A percentile compares a stretch with the other conserved stretches of the same genome.
These are phyloP conservation scores for Xylariaceae sp. DNA, from an alignment of 2,329 filamentous ascomycete species.

Conservation along the genomic window DNA sequence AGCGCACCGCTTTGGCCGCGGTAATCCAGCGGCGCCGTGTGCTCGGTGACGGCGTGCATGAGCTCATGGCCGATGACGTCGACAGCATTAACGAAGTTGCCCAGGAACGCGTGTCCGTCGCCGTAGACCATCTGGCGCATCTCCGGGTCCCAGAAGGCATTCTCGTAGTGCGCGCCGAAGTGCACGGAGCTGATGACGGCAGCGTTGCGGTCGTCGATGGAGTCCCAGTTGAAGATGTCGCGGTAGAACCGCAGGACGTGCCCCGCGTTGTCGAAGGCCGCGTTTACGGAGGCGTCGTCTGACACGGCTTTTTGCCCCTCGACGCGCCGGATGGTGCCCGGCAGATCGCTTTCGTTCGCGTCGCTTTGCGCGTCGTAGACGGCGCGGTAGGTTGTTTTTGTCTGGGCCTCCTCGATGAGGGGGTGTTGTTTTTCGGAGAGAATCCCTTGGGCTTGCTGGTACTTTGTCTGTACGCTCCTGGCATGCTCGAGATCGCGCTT, in stretches of 20 bases:
- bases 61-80: conserved; percentile 56
- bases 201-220: conserved; percentile 47
- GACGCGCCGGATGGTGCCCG: conserved; percentile 39
- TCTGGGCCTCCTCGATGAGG: conserved; percentile 19
- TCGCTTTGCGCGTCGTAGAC: conserved; percentile 42
- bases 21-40: conserved; percentile 47
- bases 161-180: conserved; percentile 45
- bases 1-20: conserved; percentile 48
- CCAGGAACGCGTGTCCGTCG: conserved; percentile 48
- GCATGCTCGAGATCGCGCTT: conserved; percentile 38
- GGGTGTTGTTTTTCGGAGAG: conserved; percentile 18
- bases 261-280: conserved; percentile 47
- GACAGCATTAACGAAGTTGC: conserved; percentile 46
- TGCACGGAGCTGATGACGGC: conserved; percentile 50
- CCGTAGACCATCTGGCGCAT: conserved; percentile 51
- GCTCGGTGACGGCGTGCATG: conserved; percentile 50
- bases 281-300: conserved; percentile 44
- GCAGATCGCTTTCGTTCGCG: conserved; percentile 35
- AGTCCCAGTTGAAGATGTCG: conserved; percentile 45
- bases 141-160: conserved; percentile 50
- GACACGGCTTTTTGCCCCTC: conserved; percentile 38
- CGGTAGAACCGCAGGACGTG: conserved; percentile 46
- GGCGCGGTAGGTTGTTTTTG: conserved; percentile 36
- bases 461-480: conserved; percentile 30
- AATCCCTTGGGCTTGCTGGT: conserved; percentile 29